Evolutionary conservation across 306 rosid genomes (phyloP).

Genomic region (Citrullus colocynthis): DNA sequence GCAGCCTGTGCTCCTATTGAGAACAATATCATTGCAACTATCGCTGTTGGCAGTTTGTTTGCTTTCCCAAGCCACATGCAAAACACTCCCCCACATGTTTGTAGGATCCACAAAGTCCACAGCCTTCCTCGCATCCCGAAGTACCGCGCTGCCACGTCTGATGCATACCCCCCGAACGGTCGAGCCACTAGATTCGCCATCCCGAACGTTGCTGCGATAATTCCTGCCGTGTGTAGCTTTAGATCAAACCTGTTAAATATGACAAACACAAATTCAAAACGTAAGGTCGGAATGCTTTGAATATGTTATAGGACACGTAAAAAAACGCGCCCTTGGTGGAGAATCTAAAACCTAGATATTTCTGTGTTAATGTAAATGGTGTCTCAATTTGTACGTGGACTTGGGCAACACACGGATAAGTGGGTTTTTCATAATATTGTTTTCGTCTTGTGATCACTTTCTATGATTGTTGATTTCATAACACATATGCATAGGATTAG

Average conservation of each 20-base stretch:
- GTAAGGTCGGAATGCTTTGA: too few relatives aligned
- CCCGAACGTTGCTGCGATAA: slow-evolving; percentile 77
- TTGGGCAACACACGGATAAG: too few relatives aligned
- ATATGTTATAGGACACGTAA: too few relatives aligned
- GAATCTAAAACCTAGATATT: too few relatives aligned
- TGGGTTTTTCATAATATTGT: too few relatives aligned
- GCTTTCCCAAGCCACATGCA: slow-evolving; percentile 84
- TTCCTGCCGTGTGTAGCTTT: slow-evolving; percentile 75
- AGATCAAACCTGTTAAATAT: slow-evolving; percentile 26
- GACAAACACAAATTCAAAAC: not conserved
- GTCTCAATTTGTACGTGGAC: too few relatives aligned
- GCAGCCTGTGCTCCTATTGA: slow-evolving; percentile 91
- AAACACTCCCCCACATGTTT: slow-evolving; percentile 68
- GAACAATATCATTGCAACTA: slow-evolving; percentile 67
- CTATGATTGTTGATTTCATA: too few relatives aligned
- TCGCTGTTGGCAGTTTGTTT: slow-evolving; percentile 43
- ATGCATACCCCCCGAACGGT: slow-evolving; percentile 70
- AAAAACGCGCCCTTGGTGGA: too few relatives aligned
- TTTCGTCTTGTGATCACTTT: too few relatives aligned
- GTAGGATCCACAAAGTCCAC: slow-evolving; percentile 71
- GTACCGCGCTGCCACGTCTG: slow-evolving; percentile 38
- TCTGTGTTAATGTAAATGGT: too few relatives aligned
- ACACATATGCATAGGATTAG: too few relatives aligned
- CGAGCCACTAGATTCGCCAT: slow-evolving; percentile 81
- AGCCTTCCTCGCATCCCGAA: slow-evolving; percentile 88